These are phyloP conservation scores for Suillus variegatus DNA, from an alignment of 768 basidiomycete species.

Conservation along the genomic window DNA sequence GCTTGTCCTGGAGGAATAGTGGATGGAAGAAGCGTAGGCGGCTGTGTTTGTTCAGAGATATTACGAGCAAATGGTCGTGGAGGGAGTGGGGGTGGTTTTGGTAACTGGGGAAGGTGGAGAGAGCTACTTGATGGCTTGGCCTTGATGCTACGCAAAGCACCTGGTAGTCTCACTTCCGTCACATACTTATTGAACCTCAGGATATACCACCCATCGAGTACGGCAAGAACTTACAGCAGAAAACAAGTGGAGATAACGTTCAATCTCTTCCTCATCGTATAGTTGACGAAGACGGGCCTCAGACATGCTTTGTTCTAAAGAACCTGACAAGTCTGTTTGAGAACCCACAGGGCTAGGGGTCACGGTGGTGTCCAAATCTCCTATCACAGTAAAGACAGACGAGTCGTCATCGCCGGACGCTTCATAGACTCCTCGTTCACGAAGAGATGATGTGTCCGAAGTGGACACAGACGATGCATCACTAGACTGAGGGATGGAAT, in stretches of 20 bases:
- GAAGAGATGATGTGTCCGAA: neutral
- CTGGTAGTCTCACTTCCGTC: constrained; percentile 49
- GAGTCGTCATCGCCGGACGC: neutral
- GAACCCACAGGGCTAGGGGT: neutral
- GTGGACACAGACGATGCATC: neutral
- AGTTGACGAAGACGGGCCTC: constrained; percentile 57
- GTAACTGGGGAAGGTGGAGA: neutral
- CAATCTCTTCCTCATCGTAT: constrained; percentile 66
- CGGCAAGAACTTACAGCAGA: constrained; percentile 47
- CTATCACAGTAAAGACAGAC: neutral
- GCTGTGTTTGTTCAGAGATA: neutral
- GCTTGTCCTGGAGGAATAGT: constrained; percentile 10
- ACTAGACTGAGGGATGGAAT: neutral
- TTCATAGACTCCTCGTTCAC: neutral
- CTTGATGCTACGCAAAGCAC: constrained; percentile 19
- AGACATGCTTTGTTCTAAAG: constrained; percentile 37
- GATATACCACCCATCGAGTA: neutral
- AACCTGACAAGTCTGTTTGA: constrained; percentile 1
- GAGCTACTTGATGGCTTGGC: neutral
- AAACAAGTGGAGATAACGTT: constrained; percentile 61
- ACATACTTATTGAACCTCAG: constrained; percentile 47
- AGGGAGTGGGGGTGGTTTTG: constrained; percentile 6
- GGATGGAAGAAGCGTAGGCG: constrained; percentile 9
- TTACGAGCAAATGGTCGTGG: neutral
- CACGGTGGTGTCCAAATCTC: neutral